Evolutionary conservation across 2,329 filamentous ascomycete species (phyloP).

Genomic region (Curvularia hawaiiensis): DNA sequence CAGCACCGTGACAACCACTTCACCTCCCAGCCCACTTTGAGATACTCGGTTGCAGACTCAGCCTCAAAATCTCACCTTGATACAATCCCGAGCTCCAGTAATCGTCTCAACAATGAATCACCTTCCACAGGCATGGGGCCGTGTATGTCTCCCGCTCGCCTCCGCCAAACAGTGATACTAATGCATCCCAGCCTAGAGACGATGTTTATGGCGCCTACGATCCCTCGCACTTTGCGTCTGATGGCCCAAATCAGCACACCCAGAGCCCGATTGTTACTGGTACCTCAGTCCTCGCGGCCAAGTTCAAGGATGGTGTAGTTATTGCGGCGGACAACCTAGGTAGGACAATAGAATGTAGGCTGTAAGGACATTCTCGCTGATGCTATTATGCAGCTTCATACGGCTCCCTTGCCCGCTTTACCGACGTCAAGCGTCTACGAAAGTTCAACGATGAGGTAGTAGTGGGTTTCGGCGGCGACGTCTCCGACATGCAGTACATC

Average conservation of each 20-base stretch:
- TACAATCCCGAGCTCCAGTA: constrained; percentile 4
- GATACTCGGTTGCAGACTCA: constrained; percentile 5
- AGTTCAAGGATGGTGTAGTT: constrained; percentile 95
- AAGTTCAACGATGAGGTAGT: constrained; percentile 83
- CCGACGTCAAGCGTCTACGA: constrained; percentile 92
- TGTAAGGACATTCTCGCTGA: constrained; percentile 14
- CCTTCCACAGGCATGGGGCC: constrained; percentile 68
- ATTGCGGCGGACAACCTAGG: constrained; percentile 97
- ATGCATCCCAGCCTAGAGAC: constrained; percentile 77
- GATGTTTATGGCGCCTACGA: constrained; percentile 97
- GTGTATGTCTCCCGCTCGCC: constrained; percentile 54
- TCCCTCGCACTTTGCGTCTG: constrained; percentile 76
- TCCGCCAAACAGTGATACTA: constrained; percentile 25
- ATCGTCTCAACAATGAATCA: constrained; percentile 62
- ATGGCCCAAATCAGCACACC: constrained; percentile 75
- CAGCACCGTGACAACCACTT: constrained; percentile 27
- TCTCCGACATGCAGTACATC: constrained; percentile 99
- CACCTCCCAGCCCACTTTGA: constrained; percentile 24
- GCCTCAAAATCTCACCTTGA: not conserved
- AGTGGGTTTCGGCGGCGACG: constrained; percentile 93
- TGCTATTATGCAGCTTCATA: constrained; percentile 74
- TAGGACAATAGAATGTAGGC: constrained; percentile 51
- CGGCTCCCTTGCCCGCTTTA: constrained; percentile 92
- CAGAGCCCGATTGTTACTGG: constrained; percentile 94
- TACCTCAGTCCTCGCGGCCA: constrained; percentile 92